phyloP scores from a whole-genome alignment of 139 green algal genomes.

The Volvox reticuliferus region DNA sequence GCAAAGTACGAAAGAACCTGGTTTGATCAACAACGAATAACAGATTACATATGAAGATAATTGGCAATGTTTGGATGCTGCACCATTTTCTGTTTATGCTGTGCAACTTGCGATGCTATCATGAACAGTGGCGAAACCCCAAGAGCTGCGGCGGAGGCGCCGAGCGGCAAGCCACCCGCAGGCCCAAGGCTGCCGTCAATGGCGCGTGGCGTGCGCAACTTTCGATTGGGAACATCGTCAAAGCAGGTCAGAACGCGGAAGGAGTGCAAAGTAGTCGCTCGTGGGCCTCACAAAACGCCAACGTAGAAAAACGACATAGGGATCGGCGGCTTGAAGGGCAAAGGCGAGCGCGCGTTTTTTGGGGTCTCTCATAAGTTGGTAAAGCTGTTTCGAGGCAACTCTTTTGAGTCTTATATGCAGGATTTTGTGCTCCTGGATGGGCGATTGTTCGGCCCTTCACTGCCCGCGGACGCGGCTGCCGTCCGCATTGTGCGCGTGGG shows the following conservation, averaged over 20 bases:
- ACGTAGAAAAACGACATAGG: no score
- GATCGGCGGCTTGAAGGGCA: no score
- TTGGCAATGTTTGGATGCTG: no score
- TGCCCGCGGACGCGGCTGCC: background rate
- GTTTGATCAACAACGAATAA: no score
- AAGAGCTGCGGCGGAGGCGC: background rate
- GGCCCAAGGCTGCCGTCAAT: background rate
- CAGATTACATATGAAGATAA: no score
- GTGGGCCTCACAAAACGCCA: no score
- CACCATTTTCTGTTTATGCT: no score
- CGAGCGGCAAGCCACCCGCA: background rate
- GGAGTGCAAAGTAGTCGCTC: no score
- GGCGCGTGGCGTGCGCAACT: background rate
- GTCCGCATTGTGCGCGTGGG: slow-evolving; percentile 34
- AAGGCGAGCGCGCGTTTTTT: no score
- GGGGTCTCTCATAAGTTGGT: no score
- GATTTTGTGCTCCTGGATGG: slow-evolving; percentile 20
- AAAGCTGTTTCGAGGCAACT: no score
- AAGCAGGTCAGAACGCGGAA: background rate
- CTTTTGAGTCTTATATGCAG: background rate
- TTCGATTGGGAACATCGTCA: background rate
- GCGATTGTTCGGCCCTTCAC: background rate
- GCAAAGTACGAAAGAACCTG: no score
- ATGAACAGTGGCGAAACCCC: background rate
- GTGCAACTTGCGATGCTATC: background rate